Conservation (phyloP, 1,139 yeast species). For the Kodamaea plutei region DNA sequence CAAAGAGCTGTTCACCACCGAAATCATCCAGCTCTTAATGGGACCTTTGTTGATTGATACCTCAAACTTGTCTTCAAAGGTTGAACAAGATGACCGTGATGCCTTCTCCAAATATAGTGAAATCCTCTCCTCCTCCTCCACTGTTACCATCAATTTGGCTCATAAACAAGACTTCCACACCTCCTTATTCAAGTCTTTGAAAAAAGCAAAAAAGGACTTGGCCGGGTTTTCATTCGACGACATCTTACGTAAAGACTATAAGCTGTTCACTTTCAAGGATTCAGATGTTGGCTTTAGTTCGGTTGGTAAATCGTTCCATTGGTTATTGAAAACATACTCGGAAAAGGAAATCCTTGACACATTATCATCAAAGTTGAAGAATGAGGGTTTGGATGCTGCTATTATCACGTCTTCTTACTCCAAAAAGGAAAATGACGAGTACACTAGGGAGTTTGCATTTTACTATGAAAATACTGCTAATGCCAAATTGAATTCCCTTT, state of each 20-base stretch:
- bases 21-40: conserved; percentile 47
- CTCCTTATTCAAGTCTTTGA: conserved; percentile 37
- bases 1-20: conserved; percentile 18
- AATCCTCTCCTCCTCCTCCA: conserved; percentile 6
- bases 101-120: conserved; percentile 37
- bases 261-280: conserved; percentile 54
- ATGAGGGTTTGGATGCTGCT: conserved; percentile 46
- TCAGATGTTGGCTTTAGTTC: conserved; percentile 70
- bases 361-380: conserved; percentile 31
- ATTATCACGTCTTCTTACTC: conserved; percentile 63
- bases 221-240: conserved; percentile 56
- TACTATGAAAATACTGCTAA: conserved; percentile 21
- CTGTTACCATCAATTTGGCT: conserved; percentile 1
- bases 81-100: conserved; percentile 49
- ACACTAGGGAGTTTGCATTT: conserved; percentile 56
- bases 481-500: conserved; percentile 22
- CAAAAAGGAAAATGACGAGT: conserved; percentile 34
- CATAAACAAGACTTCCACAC: conserved; percentile 8
- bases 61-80: conserved; percentile 54
- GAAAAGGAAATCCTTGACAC: conserved; percentile 36
- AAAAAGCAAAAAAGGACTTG: conserved; percentile 58
- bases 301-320: conserved; percentile 59
- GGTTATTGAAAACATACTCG: conserved; percentile 40
- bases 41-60: conserved; percentile 78
- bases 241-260: conserved; percentile 76